Conservation (phyloP, 768 basidiomycete species). For the Crassisporium funariophilum region DNA sequence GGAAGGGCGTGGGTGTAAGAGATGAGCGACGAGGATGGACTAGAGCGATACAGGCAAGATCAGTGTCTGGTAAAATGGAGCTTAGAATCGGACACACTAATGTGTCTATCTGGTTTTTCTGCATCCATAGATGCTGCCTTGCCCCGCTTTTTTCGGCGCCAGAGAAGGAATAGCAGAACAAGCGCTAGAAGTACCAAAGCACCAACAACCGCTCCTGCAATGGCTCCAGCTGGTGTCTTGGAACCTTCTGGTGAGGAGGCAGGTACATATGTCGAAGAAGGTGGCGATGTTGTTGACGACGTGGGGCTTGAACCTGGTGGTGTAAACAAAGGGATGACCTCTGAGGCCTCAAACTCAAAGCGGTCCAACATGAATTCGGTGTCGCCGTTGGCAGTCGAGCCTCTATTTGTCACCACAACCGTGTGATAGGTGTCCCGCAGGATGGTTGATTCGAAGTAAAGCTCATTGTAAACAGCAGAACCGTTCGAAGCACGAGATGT, state of each 20-base stretch:
- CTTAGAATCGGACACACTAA: background rate
- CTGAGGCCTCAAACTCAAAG: constrained; percentile 20
- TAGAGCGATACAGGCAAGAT: background rate
- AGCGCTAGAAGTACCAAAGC: constrained; percentile 7
- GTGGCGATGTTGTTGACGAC: background rate
- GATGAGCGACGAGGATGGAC: background rate
- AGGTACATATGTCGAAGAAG: background rate
- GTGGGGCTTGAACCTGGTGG: background rate
- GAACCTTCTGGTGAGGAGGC: constrained; percentile 1
- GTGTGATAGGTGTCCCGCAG: constrained; percentile 18
- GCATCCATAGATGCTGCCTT: too few relatives aligned
- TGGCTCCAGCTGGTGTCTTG: constrained; percentile 12
- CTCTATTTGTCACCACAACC: constrained; percentile 19
- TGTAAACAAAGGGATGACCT: constrained; percentile 13
- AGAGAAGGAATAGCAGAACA: constrained; percentile 12
- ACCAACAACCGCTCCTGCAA: constrained; percentile 15
- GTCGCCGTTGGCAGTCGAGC: constrained; percentile 14
- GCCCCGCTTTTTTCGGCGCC: constrained; percentile 1
- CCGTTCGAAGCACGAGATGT: constrained; percentile 18
- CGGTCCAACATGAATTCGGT: constrained; percentile 22
- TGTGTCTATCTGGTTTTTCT: background rate
- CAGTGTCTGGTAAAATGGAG: background rate
- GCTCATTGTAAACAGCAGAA: constrained; percentile 17
- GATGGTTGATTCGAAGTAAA: constrained; percentile 11
- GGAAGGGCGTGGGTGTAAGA: background rate